Evolutionary conservation across 2,329 filamentous ascomycete species (phyloP).

Genomic region (Cladorrhinum sp.): DNA sequence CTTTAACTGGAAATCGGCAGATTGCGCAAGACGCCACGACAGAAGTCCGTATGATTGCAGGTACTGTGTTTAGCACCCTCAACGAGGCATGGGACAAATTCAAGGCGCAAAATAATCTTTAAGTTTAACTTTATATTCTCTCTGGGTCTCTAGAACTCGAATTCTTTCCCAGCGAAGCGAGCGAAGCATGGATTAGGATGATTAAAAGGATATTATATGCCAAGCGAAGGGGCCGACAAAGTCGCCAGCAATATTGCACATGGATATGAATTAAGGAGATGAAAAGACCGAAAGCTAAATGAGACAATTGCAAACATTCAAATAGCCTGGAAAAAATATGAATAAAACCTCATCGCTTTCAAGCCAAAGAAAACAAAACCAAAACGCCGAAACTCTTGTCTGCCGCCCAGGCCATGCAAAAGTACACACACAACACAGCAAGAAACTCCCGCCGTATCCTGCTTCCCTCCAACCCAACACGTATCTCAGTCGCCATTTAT

Average conservation of each 20-base stretch:
- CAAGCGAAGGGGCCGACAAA: too few relatives aligned
- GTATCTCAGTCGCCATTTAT: neutral
- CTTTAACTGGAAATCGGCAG: conserved; percentile 36
- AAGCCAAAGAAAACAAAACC: neutral
- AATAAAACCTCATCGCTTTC: neutral
- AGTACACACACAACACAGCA: neutral
- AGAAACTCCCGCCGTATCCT: neutral
- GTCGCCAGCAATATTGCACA: too few relatives aligned
- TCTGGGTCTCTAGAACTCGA: neutral
- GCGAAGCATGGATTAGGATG: neutral
- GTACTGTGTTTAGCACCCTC: conserved; percentile 62
- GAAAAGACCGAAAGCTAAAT: too few relatives aligned
- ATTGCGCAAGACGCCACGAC: conserved; percentile 63
- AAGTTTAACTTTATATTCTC: conserved; percentile 16
- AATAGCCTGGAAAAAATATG: too few relatives aligned
- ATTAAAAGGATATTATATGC: neutral
- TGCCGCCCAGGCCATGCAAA: neutral
- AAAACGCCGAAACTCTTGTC: neutral
- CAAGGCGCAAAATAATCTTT: conserved; percentile 65
- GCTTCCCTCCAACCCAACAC: neutral
- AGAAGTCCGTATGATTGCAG: conserved; percentile 64
- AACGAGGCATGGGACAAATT: conserved; percentile 75
- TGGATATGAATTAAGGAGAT: too few relatives aligned
- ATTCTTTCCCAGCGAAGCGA: neutral
- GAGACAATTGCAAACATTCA: too few relatives aligned